Evolutionary conservation across 2,329 filamentous ascomycete species (phyloP).

Genomic region (Venturia nashicola): DNA sequence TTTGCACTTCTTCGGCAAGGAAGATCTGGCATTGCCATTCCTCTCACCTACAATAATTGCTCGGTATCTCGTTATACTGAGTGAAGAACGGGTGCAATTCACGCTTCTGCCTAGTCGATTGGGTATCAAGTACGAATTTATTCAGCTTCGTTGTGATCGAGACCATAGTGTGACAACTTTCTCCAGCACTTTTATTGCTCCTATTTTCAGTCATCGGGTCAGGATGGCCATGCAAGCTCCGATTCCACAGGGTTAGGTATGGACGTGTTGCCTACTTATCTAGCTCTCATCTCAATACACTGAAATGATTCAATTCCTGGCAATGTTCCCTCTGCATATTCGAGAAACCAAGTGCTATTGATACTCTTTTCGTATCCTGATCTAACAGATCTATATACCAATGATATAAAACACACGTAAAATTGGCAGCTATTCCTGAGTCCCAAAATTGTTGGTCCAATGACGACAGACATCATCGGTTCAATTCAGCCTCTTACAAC

Average conservation of each 20-base stretch:
- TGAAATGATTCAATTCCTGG: too few relatives aligned
- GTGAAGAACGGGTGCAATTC: neutral
- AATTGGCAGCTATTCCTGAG: neutral
- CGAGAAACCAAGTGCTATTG: neutral
- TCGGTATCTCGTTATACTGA: neutral
- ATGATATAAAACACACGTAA: neutral
- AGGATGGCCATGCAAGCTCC: neutral
- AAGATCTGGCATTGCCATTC: neutral
- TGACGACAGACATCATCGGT: slow-evolving; percentile 1
- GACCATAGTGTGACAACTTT: neutral
- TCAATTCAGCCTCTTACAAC: neutral
- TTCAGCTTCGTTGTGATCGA: neutral
- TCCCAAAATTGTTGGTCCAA: neutral
- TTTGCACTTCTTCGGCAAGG: neutral
- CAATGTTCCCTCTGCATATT: neutral
- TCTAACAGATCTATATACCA: neutral
- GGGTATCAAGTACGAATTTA: neutral
- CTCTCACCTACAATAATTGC: neutral
- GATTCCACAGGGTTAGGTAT: too few relatives aligned
- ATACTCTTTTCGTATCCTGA: neutral
- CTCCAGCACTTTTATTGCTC: too few relatives aligned
- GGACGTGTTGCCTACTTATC: too few relatives aligned
- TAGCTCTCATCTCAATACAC: too few relatives aligned
- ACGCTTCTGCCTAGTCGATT: neutral
- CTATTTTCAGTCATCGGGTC: neutral